Conservation (phyloP, 495 filamentous ascomycete genomes). For the Rhypophila decipiens region DNA sequence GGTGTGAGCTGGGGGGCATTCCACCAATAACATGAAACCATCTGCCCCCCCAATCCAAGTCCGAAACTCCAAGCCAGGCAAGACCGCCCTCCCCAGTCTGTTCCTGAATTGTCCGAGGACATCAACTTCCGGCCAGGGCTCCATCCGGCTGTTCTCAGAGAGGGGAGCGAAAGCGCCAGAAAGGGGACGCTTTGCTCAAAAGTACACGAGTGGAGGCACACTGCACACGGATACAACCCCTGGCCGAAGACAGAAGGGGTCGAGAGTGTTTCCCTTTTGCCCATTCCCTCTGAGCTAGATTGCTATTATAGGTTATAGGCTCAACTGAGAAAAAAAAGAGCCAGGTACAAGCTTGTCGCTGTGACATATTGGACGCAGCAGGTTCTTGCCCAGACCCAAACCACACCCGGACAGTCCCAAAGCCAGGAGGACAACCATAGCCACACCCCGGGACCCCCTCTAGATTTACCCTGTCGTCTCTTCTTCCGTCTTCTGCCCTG, state of each 20-base stretch:
- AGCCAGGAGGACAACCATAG: no score
- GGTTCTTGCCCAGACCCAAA: neutral
- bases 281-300: no score
- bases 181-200: neutral
- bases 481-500: no score
- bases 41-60: slow-evolving; percentile 17
- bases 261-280: no score
- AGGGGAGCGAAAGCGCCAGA: neutral
- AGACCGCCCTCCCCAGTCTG: slow-evolving; percentile 8
- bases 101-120: slow-evolving; percentile 25
- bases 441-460: no score
- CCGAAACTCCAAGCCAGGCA: slow-evolving; percentile 19
- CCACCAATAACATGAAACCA: slow-evolving; percentile 13
- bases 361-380: neutral
- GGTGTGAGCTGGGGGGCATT: no score
- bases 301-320: no score
- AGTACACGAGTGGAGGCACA: neutral
- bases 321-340: no score
- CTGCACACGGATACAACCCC: no score
- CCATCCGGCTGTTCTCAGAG: slow-evolving; percentile 22
- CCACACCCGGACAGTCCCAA: neutral
- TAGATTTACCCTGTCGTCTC: no score
- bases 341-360: no score
- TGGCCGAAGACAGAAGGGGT: no score
- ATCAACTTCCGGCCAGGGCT: slow-evolving; percentile 4